These are phyloP conservation scores for Miscanthus lutarioriparius DNA, from an alignment of 176 grass and related monocot genomes.

Conservation along the genomic window DNA sequence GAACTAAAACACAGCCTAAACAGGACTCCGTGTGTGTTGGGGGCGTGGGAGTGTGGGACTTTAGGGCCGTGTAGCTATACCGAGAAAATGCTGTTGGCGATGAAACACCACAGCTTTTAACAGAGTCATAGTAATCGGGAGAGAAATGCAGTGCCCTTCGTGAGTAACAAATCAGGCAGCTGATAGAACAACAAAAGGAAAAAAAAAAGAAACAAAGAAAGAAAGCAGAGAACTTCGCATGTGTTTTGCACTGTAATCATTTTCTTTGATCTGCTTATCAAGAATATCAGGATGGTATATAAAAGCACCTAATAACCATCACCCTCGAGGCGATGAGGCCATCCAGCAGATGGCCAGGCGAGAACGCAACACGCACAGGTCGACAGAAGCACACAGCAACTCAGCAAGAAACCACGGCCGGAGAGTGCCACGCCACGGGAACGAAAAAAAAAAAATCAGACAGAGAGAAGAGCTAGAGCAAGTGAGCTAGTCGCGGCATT, in stretches of 20 bases:
- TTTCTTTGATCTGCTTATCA: background rate
- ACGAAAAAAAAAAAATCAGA: too few relatives aligned
- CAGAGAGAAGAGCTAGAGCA: background rate
- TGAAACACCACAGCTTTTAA: too few relatives aligned
- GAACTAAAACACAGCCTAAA: too few relatives aligned
- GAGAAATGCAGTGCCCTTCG: too few relatives aligned
- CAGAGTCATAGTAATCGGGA: too few relatives aligned
- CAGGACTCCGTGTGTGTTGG: too few relatives aligned
- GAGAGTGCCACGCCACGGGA: background rate
- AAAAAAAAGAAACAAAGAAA: background rate
- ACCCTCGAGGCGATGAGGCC: background rate
- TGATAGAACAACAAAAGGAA: too few relatives aligned
- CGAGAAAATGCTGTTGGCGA: too few relatives aligned
- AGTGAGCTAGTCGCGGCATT: constrained; percentile 52
- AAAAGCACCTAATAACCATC: background rate
- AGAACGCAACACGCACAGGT: background rate
- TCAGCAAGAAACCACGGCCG: background rate
- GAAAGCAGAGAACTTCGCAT: background rate
- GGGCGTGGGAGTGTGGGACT: too few relatives aligned
- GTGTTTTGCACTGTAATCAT: background rate
- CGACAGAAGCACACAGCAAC: background rate
- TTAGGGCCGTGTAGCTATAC: too few relatives aligned
- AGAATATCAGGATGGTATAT: background rate
- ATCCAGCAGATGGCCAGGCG: background rate
- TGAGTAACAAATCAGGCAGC: too few relatives aligned